Percentiles rank a stretch among this genome's conserved stretches.
Conservation (phyloP, 129 eudicot species). For the Sambucus nigra region DNA sequence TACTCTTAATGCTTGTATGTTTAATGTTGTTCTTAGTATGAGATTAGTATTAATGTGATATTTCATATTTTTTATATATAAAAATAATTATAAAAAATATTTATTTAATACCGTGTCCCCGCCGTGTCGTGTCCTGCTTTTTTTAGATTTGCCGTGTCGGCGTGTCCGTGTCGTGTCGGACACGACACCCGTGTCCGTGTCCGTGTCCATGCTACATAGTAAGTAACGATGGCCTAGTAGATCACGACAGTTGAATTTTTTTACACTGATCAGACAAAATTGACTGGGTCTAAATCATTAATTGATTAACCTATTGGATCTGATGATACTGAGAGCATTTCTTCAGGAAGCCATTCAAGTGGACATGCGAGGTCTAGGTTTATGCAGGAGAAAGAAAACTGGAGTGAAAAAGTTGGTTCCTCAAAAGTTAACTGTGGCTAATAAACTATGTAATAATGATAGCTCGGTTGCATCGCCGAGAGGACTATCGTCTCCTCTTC, state of each 20-base stretch:
- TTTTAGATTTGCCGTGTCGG: too few relatives aligned
- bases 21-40: too few relatives aligned
- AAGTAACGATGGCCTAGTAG: conserved; percentile 77
- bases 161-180: too few relatives aligned
- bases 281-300: conserved; percentile 58
- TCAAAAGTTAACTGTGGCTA: conserved; percentile 23
- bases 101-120: too few relatives aligned
- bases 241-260: conserved; percentile 33
- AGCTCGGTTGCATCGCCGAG: conserved; percentile 41
- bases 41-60: too few relatives aligned
- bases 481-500: conserved; percentile 45
- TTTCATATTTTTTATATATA: too few relatives aligned
- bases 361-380: conserved; percentile 52
- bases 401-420: too few relatives aligned
- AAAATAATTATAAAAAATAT: too few relatives aligned
- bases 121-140: too few relatives aligned
- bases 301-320: conserved; percentile 23
- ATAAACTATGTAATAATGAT: conserved; percentile 27
- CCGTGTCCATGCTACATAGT: too few relatives aligned
- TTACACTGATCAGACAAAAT: conserved; percentile 46
- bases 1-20: too few relatives aligned
- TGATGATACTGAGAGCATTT: conserved; percentile 62
- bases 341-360: conserved; percentile 40
- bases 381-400: conserved; percentile 48
- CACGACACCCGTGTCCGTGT: too few relatives aligned